Conservation (phyloP, 192 early-diverging fungal species). For the Entomortierella chlamydospora region DNA sequence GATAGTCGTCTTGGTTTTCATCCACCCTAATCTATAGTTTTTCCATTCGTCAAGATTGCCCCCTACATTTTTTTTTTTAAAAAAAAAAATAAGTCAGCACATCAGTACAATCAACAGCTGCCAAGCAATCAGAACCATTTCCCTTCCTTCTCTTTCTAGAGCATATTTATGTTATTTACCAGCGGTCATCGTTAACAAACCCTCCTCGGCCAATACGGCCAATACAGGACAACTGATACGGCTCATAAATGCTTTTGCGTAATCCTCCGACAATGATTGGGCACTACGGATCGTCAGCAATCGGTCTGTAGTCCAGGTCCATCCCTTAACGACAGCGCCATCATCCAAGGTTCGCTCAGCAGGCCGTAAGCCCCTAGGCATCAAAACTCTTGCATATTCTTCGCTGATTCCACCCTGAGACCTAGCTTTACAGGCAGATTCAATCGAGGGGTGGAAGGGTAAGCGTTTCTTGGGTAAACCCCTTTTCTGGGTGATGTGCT, state of each 20-base stretch:
- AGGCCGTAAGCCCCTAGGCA: slow-evolving; percentile 29
- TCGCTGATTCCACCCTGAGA: slow-evolving; percentile 21
- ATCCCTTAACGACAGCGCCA: slow-evolving; percentile 16
- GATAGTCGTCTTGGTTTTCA: slow-evolving; percentile 12
- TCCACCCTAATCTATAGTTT: slow-evolving; percentile 17
- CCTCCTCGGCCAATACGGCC: slow-evolving; percentile 24
- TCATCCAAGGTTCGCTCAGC: slow-evolving; percentile 17
- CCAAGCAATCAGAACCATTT: too few species aligned
- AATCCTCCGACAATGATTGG: slow-evolving; percentile 40
- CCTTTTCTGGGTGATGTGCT: slow-evolving; percentile 36
- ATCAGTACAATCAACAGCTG: too few species aligned
- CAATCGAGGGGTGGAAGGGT: slow-evolving; percentile 37
- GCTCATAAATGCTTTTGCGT: slow-evolving; percentile 31
- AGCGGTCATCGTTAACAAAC: slow-evolving; percentile 6
- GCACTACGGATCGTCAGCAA: slow-evolving; percentile 40
- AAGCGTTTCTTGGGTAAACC: slow-evolving; percentile 25
- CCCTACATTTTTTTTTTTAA: too few species aligned
- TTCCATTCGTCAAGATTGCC: too few species aligned
- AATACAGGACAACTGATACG: slow-evolving; percentile 34
- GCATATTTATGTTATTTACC: background rate
- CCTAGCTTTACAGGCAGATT: slow-evolving; percentile 38
- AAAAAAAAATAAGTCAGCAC: too few species aligned
- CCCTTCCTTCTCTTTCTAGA: background rate
- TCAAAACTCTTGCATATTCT: slow-evolving; percentile 22
- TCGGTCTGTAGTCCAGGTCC: slow-evolving; percentile 49